Evolutionary conservation across 345 rosid genomes (phyloP), one percentile per base, ranked within the genome.

Genomic region (Citrus reticulata): DNA sequence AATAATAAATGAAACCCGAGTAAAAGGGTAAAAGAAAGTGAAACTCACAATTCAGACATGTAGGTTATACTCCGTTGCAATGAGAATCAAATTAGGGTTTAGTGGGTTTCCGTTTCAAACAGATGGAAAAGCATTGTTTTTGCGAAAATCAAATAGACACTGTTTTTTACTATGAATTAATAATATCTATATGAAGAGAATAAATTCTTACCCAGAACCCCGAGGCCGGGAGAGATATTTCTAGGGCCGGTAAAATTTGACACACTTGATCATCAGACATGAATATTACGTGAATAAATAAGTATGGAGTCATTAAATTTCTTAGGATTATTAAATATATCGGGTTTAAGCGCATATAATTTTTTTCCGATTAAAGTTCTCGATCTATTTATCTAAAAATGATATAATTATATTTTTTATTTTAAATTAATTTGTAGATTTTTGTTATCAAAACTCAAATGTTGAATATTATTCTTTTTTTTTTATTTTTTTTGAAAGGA

Each of bases 301-400:
- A 1, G 9, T 7, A 37, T 5, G 24, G 2, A 7, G 2, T 1
- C 0, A 1, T 39, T 7, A 39, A 39, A 7, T 7, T 39, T 39
- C 0, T 0, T 7, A 39, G 0, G 0, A 39, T 39, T 1, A 39
- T 39, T 39, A 39, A 39, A 0, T 34, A 0, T 4, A 4, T 34
- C 0, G 0, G 1, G 0, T 4, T 34, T 0, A 0, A 0, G 2
- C 0, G 0, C 0, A 39, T 8, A 8, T 39, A 8, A 8, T 7
- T 39, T 39, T 39, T 39, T 39, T 8, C 0, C 0, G 2, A 0
- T 8, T 39, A 39, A 39, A 1, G 0, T 39, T 39, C 0, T 39
- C 1, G 2, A 39, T 39, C 0, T 8, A 39, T 39, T 39, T 0
- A 39, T 7, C 0, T 0, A 37, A 39, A 7, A 39, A 39, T 39